These are phyloP conservation scores for Candida cerambycidarum DNA, from an alignment of 805 yeast genomes.

Conservation along the genomic window DNA sequence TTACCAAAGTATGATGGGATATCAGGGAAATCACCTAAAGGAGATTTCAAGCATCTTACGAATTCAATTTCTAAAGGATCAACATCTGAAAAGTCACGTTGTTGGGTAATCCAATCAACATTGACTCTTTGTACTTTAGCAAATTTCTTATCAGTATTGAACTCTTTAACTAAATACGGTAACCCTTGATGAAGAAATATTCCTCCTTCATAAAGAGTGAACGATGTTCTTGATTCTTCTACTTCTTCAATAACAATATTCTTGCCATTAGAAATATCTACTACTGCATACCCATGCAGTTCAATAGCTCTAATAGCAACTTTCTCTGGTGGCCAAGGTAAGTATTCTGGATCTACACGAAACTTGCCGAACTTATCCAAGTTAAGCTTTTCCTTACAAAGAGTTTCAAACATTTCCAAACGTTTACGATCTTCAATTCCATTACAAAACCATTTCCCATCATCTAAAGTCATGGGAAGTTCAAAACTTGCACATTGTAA, in stretches of 20 bases:
- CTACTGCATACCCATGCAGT: slow-evolving; percentile 81
- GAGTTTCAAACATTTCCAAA: slow-evolving; percentile 19
- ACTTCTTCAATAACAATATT: slow-evolving; percentile 83
- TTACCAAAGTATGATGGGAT: slow-evolving; percentile 75
- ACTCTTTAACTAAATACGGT: slow-evolving; percentile 82
- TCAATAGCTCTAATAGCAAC: slow-evolving; percentile 84
- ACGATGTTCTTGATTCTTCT: slow-evolving; percentile 84
- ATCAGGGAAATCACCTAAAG: slow-evolving; percentile 22
- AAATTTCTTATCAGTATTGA: slow-evolving; percentile 71
- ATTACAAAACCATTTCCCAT: slow-evolving; percentile 51
- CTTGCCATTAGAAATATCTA: slow-evolving; percentile 78
- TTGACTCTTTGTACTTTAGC: slow-evolving; percentile 87
- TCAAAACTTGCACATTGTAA: slow-evolving; percentile 95
- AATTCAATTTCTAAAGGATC: slow-evolving; percentile 78
- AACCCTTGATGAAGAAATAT: slow-evolving; percentile 92
- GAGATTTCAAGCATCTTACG: slow-evolving; percentile 50
- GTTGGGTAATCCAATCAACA: slow-evolving; percentile 92
- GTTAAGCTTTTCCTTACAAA: slow-evolving; percentile 41
- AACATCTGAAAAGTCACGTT: slow-evolving; percentile 89
- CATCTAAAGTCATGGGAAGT: slow-evolving; percentile 60
- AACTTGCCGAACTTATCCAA: slow-evolving; percentile 29
- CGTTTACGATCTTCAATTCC: slow-evolving; percentile 11
- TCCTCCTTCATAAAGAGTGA: slow-evolving; percentile 89
- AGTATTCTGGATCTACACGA: slow-evolving; percentile 44
- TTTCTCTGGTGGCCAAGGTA: slow-evolving; percentile 79